Base-by-base conservation (phyloP, 2,329 filamentous ascomycete species). In the Diplodia scrobiculata region DNA sequence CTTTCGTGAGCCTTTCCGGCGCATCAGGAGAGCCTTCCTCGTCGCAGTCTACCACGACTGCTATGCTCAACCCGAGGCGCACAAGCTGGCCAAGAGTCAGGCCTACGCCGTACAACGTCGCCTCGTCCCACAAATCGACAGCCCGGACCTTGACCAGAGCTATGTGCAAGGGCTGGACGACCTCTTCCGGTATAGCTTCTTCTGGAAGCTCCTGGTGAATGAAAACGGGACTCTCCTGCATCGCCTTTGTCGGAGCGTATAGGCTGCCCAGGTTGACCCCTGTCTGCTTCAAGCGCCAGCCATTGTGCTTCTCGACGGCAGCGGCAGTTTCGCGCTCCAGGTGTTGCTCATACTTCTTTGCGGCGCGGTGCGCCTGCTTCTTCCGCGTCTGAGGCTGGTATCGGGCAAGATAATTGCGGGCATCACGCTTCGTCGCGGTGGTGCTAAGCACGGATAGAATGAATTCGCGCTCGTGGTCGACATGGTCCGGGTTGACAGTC, bases 351-450 rank as follows among this genome's bases (percentile, higher is more conserved):
- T 54, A 45, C 7, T 36, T 34, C 29, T 54, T 50, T 69, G 63
- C 69, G 69, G 65, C 67, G 67, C 32, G 65, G 63, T 65, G 68
- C 68, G 51, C 63, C 21, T 29, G 59, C 32, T 47, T 71, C 70
- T 53, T 67, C 71, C 71, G 25, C 13, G 63, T 55, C 17, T 72
- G 72, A 19, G 74, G 68, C 14, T 70, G 68, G 55, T 87, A 96
- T 68, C 92, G 93, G 71, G 95, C 90, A 17, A 99, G 84, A 74
- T 97, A 99, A 45, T 91, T 88, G 77, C 91, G 93, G 55, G 93
- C 92, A 80, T 99, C 95, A 72, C 95, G 88, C 78, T 93, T 96
- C 0, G 94, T 97, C 5, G 93, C 91, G 11, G 92, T 92, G 19
- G 93, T 92, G 73, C 91, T 91, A 36, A 99, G 83, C 3, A 98